Evolutionary conservation across 169 alveolate species (phyloP).

Genomic region (Cryptosporidium parvum): DNA sequence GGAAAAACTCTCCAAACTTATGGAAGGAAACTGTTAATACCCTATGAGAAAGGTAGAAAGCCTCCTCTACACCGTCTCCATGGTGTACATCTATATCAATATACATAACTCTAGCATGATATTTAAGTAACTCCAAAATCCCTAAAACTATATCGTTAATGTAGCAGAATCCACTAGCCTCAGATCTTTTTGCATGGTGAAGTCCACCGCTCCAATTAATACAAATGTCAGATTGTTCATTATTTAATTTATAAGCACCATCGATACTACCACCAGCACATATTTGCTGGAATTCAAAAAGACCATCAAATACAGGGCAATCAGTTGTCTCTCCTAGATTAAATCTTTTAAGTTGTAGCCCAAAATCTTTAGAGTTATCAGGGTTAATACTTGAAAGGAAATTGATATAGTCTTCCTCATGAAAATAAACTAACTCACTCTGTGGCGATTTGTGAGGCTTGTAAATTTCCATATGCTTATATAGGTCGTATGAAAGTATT

Average conservation of each 20-base stretch:
- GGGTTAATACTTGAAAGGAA: conserved; percentile 79
- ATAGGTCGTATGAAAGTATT: conserved; percentile 94
- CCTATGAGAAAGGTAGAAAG: conserved; percentile 96
- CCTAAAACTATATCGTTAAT: conserved; percentile 98
- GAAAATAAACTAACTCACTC: conserved; percentile 95
- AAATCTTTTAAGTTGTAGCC: conserved; percentile 89
- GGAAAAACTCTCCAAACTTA: conserved; percentile 98
- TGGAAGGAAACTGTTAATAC: conserved; percentile 99
- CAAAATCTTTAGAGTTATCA: conserved; percentile 87
- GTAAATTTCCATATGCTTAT: conserved; percentile 94
- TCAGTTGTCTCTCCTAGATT: conserved; percentile 96
- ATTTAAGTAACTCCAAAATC: conserved; percentile 95
- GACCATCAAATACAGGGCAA: conserved; percentile 98
- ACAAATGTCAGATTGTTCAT: conserved; percentile 94
- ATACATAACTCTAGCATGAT: conserved; percentile 98
- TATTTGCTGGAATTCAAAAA: conserved; percentile 96
- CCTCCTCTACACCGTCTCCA: conserved; percentile 99
- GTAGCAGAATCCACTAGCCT: conserved; percentile 99
- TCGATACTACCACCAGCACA: conserved; percentile 98
- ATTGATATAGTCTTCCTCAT: conserved; percentile 93
- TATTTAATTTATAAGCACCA: conserved; percentile 94
- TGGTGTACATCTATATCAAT: conserved; percentile 99
- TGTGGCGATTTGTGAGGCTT: conserved; percentile 96
- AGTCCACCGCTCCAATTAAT: conserved; percentile 99
- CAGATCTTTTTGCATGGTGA: conserved; percentile 97